Base-by-base conservation (phyloP, 2,329 filamentous ascomycete genomes). In the Drechslerella stenobrocha region DNA sequence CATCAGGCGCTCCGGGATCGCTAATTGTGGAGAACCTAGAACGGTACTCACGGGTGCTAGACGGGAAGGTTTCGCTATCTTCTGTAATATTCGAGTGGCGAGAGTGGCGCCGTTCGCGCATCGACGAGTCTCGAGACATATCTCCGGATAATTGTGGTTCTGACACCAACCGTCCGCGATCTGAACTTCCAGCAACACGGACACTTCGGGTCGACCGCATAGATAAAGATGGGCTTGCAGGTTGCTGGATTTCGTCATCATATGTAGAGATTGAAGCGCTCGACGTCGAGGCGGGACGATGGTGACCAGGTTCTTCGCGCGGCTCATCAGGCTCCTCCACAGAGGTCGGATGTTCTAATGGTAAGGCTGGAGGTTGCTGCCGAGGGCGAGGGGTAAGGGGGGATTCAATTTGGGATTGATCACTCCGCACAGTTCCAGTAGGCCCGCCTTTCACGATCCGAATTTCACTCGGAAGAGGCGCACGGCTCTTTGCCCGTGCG, bases 51-150 rank as follows among this genome's bases (percentile, higher is more conserved):
- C 63, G 63, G n/a, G 44, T 51, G 3, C 50, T 46, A 3, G 55
- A 28, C 15, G 44, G 9, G 42, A 60, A 51, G 9, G 45, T 20
- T 18, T 60, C 55, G 18, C 63, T 56, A 52, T 67, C 63, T 26
- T 60, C 63, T 2, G 63, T 67, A 28, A 67, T 24, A 47, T 60
- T 37, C 1, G 63, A 67, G 24, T 67, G 63, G 18, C 63, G 34
- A 28, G 63, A 67, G 18, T 52, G 63, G 5, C 63, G 63, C 13
- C 63, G 55, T 28, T 67, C 63, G 18, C 63, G 63, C 4, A 67
- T 44, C 13, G 63, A 67, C 15, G 47, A 52, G 35, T 60, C 63
- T 46, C 63, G 34, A 23, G 63, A 67, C 8, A 60, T 55, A 32
- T 60, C 55, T 40, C 63, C 63, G n/a, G 63, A 32, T 13, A 32